Evolutionary conservation across 352 stramenopile species (phyloP), one percentile per base, ranked within the genome.

Genomic region (Phytophthora multivora): DNA sequence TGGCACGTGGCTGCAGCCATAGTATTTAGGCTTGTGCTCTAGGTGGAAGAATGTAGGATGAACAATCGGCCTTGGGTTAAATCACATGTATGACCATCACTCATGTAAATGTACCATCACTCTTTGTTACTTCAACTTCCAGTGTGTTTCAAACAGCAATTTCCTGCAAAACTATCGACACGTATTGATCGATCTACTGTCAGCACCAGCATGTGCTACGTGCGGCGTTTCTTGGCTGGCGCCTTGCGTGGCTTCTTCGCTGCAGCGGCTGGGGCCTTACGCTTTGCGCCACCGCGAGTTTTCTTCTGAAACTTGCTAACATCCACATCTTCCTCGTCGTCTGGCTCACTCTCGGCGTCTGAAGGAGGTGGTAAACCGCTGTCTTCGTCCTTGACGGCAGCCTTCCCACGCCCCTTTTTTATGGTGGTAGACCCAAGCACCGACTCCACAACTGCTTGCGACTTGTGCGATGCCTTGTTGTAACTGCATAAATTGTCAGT

Each of bases 391-490:
- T 69, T 63, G 2, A 51, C 40, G 0, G 59, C 61, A n/a, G 75
- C 69, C 40, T 88, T 87, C 10, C 80, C 77, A 35, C 78, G 79
- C 15, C 79, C 76, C 49, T 94, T 95, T 60, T 91, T 92, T 48
- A 91, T 62, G 0, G 83, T 90, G 9, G 72, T 93, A 28, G 81
- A 73, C 4, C 71, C 73, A 31, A 94, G 59, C n/a, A 86, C 73
- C 11, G 71, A 88, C 48, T 96, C 82, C 9, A 98, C 91, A 31
- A 99, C 79, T 3, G 92, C 96, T 69, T 98, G 94, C n/a, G 93
- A 97, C 50, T 90, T 98, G 75, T 99, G 95, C 10, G 71, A 79
- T 16, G 74, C 77, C 64, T 96, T 86, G 83, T 99, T 99, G 75
- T 98, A 98, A 56, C 78, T 83, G 51, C 4, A n/a, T n/a, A n/a